Conservation (phyloP, 2,329 filamentous ascomycete species). For the Microdochium bolleyi region DNA sequence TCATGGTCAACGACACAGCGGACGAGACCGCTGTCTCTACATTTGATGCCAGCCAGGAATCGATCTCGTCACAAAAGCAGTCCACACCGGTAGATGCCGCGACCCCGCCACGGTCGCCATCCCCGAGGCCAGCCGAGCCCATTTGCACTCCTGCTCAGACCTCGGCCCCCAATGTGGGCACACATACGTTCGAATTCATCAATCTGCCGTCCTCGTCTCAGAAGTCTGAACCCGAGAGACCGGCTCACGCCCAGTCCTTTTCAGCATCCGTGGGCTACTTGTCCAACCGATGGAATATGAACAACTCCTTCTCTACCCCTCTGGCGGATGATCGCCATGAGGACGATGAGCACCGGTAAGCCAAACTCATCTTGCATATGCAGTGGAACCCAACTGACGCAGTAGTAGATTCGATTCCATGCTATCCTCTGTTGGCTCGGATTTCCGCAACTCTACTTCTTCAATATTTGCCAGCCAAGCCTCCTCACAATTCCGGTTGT, state of each 20-base stretch:
- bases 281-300: conserved; percentile 48
- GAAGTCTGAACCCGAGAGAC: conserved; percentile 10
- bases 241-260: conserved; percentile 22
- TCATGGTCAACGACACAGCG: conserved; percentile 1
- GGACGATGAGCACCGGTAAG: conserved; percentile 40
- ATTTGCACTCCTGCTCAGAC: neutral
- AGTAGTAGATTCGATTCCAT: conserved; percentile 32
- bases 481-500: conserved; percentile 61
- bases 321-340: conserved; percentile 26
- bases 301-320: conserved; percentile 42
- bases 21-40: conserved; percentile 5
- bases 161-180: conserved; percentile 5
- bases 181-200: conserved; percentile 7
- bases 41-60: conserved; percentile 6
- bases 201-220: conserved; percentile 13
- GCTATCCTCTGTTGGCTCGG: conserved; percentile 31
- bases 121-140: neutral
- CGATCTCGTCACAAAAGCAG: neutral
- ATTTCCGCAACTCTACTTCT: conserved; percentile 23
- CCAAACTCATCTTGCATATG: neutral
- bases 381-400: conserved; percentile 6
- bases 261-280: conserved; percentile 40
- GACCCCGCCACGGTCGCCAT: neutral
- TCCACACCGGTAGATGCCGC: neutral
- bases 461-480: conserved; percentile 27